Evolutionary conservation across 2,329 filamentous ascomycete species (phyloP), one percentile per base, ranked within the genome.

Genomic region (Arthrocladium fulminans): DNA sequence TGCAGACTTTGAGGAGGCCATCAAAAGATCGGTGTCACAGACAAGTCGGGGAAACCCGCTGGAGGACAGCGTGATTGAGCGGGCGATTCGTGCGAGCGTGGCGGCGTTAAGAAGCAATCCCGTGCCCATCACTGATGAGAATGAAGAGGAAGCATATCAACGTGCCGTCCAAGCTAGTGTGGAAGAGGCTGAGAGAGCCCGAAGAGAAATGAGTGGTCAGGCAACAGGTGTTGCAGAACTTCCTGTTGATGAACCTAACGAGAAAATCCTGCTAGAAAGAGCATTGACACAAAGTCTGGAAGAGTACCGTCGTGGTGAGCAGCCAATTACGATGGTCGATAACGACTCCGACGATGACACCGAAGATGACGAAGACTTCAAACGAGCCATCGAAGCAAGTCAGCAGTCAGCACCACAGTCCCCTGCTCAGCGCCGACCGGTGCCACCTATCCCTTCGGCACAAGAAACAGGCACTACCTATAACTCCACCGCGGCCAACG

Each of bases 41-140:
- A 88, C 84, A 0, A 88, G 84, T 0, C 73, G 70, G 1, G 86
- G 86, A 9, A 74, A 90, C 53, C 61, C 73, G 0, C 73, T 79
- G 17, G 84, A 92, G 62, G 87, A 92, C 59, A 74, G 73, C 19
- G 71, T 77, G 50, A 74, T 94, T 41, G 86, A 88, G 60, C 73
- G 78, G 17, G 86, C 86, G 1, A 84, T 94, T 44, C 74, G 84
- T 12, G 80, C 84, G 3, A 87, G 83, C 53, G 72, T 92, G 13
- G 69, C 68, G 12, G 80, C 85, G 56, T 63, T 81, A 7, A 67
- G 8, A 66, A 72, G 35, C 17, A 41, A 41, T 25, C 51, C 45
- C 35, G 40, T 32, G 10, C 40, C 45, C 13, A 20, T 32, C 23
- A n/a, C 44, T 25, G 41, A 52, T 5, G 55, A 57, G 13, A 56